Conservation (phyloP, 345 rosid genomes). For the Triadica sebifera region DNA sequence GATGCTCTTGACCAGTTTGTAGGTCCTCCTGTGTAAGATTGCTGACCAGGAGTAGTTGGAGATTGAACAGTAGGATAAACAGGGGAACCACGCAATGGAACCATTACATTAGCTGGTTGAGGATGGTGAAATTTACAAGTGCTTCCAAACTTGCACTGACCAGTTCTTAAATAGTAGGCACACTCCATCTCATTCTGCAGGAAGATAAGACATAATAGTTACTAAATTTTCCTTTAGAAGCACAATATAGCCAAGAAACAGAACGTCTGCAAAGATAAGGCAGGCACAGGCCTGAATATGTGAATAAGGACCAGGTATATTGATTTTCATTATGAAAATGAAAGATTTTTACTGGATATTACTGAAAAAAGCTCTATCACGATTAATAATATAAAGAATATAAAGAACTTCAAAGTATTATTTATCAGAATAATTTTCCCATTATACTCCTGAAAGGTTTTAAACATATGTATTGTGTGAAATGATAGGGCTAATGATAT, state of each 20-base stretch:
- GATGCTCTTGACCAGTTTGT: conserved; percentile 87
- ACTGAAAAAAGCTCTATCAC: not conserved
- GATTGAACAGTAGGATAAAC: conserved; percentile 68
- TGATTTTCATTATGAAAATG: not conserved
- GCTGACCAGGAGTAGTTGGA: conserved; percentile 73
- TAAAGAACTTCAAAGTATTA: no score
- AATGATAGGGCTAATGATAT: no score
- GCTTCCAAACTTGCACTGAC: conserved; percentile 90
- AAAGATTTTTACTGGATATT: not conserved
- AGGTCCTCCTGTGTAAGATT: conserved; percentile 64
- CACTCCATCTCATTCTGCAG: conserved; percentile 88
- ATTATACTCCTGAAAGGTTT: no score
- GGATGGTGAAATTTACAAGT: conserved; percentile 98
- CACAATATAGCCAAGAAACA: not conserved
- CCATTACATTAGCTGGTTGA: conserved; percentile 84
- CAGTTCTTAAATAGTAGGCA: conserved; percentile 90
- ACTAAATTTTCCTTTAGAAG: not conserved
- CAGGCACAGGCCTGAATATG: not conserved
- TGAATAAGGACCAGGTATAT: not conserved
- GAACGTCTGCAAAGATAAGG: not conserved
- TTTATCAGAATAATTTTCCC: not conserved
- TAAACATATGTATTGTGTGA: no score
- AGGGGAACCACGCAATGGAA: conserved; percentile 67
- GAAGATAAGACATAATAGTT: conserved; percentile 8
- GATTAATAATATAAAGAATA: not conserved